phyloP scores from a whole-genome alignment of 139 green algal genomes.

The Bryopsis sp. region DNA sequence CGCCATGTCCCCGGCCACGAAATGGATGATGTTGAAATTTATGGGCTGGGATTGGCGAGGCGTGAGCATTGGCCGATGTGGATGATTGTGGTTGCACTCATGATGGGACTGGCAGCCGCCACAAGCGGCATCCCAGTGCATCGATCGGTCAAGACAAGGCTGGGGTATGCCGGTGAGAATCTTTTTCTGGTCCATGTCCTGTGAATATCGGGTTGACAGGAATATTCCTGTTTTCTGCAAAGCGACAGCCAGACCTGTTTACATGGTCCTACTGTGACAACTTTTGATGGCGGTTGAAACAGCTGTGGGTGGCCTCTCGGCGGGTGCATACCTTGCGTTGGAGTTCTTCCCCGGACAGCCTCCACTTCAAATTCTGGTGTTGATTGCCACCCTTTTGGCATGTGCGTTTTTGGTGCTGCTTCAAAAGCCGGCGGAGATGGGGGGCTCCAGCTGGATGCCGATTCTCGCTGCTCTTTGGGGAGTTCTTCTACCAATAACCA shows the following conservation, averaged over 20 bases:
- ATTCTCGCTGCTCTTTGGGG: conserved; percentile 49
- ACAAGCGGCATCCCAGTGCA: conserved; percentile 11
- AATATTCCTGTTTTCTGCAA: no score
- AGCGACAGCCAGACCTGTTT: no score
- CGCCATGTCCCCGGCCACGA: conserved; percentile 70
- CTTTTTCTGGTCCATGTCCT: conserved; percentile 6
- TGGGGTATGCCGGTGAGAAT: conserved; percentile 9
- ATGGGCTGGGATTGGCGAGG: conserved; percentile 44
- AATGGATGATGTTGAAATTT: conserved; percentile 75
- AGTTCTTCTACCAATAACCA: conserved; percentile 30
- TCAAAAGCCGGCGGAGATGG: conserved; percentile 36
- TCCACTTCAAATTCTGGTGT: conserved; percentile 47
- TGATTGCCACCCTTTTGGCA: conserved; percentile 38
- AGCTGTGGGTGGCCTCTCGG: conserved; percentile 32
- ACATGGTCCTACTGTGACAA: no score
- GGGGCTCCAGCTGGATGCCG: conserved; percentile 35
- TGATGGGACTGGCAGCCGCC: conserved; percentile 8
- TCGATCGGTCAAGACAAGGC: not conserved
- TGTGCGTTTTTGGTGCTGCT: conserved; percentile 66
- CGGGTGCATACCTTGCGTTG: conserved; percentile 76
- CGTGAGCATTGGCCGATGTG: conserved; percentile 74
- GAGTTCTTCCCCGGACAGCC: conserved; percentile 69
- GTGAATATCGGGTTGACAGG: no score
- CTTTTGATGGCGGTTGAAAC: no score
- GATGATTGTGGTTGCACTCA: conserved; percentile 59